Evolutionary conservation across 2,329 filamentous ascomycete species (phyloP).

Genomic region (Xylariaceae sp.): DNA sequence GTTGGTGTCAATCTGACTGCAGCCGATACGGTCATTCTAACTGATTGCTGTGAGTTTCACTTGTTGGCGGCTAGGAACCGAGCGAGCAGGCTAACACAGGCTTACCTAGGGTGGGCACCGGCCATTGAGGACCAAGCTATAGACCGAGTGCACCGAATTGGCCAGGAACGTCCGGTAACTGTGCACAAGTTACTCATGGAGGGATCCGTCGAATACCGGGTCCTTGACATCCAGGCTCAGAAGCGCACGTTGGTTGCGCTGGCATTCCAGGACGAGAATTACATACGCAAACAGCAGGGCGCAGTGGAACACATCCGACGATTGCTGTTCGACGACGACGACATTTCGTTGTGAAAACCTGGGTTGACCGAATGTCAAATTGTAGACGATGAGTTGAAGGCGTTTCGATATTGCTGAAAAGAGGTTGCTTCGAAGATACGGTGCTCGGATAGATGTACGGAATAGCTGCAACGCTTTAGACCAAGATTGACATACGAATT

Average conservation of each 20-base stretch:
- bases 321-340: conserved; percentile 34
- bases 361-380: not conserved
- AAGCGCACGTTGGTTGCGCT: conserved; percentile 74
- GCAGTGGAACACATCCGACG: conserved; percentile 45
- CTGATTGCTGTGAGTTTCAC: conserved; percentile 59
- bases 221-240: conserved; percentile 69
- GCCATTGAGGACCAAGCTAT: conserved; percentile 90
- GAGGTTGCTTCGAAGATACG: conserved; percentile 3
- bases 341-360: not conserved
- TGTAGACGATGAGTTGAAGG: not conserved
- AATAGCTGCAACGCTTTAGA: not conserved
- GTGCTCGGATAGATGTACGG: conserved; percentile 3
- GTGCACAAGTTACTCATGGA: conserved; percentile 81
- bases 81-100: conserved; percentile 14
- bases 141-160: conserved; percentile 79
- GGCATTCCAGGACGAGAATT: conserved; percentile 70
- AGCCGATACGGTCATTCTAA: conserved; percentile 78
- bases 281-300: conserved; percentile 41
- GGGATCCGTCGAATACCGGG: conserved; percentile 71
- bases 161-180: conserved; percentile 72
- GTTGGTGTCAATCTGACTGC: conserved; percentile 83
- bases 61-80: not conserved
- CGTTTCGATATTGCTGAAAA: no score
- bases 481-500: not conserved
- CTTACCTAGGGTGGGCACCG: conserved; percentile 68